These are phyloP conservation scores for Starmerella geochares DNA, from an alignment of 805 yeast species.

Conservation along the genomic window DNA sequence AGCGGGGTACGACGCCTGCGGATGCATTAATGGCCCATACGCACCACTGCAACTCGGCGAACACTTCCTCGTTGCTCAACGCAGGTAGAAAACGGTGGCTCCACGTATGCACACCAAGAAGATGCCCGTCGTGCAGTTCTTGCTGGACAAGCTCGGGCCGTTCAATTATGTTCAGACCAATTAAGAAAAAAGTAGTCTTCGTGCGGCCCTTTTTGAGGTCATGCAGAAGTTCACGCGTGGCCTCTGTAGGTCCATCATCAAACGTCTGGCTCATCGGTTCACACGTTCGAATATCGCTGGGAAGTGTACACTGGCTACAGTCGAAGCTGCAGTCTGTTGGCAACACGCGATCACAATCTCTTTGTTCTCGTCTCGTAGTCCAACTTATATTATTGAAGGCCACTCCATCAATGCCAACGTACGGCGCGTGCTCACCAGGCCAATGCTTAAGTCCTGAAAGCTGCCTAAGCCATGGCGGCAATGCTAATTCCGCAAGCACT, in stretches of 20 bases:
- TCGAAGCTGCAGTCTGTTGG: conserved; percentile 68
- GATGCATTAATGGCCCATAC: conserved; percentile 98
- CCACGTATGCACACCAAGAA: conserved; percentile 88
- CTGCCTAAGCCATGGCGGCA: conserved; percentile 71
- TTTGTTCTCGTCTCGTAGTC: conserved; percentile 22
- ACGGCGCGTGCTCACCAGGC: conserved; percentile 74
- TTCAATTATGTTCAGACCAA: conserved; percentile 70
- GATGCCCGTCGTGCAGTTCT: conserved; percentile 54
- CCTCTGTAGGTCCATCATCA: conserved; percentile 87
- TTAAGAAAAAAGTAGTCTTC: conserved; percentile 70
- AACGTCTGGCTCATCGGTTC: conserved; percentile 71
- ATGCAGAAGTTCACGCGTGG: conserved; percentile 51
- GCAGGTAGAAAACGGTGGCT: conserved; percentile 76
- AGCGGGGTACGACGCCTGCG: conserved; percentile 72
- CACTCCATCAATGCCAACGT: conserved; percentile 59
- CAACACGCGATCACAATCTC: not conserved
- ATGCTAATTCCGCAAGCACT: conserved; percentile 20
- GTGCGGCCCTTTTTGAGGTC: conserved; percentile 34
- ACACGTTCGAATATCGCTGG: conserved; percentile 70
- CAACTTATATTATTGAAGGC: conserved; percentile 49
- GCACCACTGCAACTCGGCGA: conserved; percentile 89
- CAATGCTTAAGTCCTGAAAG: conserved; percentile 65
- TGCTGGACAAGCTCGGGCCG: conserved; percentile 61
- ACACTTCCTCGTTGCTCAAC: conserved; percentile 64
- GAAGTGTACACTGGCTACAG: conserved; percentile 65